A percentile compares a stretch with the other conserved stretches of the same genome.
These are phyloP conservation scores for Eucommia ulmoides DNA, from an alignment of 257 asterid genomes.

Conservation along the genomic window DNA sequence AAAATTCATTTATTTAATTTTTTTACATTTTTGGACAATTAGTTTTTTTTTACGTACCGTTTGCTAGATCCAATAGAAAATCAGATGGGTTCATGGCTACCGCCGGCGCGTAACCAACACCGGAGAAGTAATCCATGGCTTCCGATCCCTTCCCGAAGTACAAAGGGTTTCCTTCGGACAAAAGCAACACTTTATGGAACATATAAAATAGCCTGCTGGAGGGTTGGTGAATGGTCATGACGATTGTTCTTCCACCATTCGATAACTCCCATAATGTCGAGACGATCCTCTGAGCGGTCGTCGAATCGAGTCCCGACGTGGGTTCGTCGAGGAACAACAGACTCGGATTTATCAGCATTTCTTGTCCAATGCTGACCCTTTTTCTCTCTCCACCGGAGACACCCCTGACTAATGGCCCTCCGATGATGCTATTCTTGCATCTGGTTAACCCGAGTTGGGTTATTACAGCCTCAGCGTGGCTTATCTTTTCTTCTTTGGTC, in stretches of 20 bases:
- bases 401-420: background rate
- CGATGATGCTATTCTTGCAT: background rate
- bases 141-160: background rate
- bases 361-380: background rate
- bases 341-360: background rate
- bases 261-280: background rate
- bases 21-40: no score
- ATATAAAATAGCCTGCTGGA: background rate
- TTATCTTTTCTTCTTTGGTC: background rate
- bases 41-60: no score
- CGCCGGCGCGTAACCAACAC: no score
- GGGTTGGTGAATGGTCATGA: background rate
- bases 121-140: no score
- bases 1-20: no score
- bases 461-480: background rate
- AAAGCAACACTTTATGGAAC: background rate
- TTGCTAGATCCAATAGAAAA: no score
- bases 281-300: background rate
- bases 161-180: background rate
- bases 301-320: background rate
- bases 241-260: background rate
- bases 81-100: no score
- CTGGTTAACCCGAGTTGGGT: background rate
- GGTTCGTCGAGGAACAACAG: background rate
- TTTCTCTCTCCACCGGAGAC: background rate